These are phyloP conservation scores for Cerrena zonata DNA, from an alignment of 1,284 basidiomycete species.

Conservation along the genomic window DNA sequence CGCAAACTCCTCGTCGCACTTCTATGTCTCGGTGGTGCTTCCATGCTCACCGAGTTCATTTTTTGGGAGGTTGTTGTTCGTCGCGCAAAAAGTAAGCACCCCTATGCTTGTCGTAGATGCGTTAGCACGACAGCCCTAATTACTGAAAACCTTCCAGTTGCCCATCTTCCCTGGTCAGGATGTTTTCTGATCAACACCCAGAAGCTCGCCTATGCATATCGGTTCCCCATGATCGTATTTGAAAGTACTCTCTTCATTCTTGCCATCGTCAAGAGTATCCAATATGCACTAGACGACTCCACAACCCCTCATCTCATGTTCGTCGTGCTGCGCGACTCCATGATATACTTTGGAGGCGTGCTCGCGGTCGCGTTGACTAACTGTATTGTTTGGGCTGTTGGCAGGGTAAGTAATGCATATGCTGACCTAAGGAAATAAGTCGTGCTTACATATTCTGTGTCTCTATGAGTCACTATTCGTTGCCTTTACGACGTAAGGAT, in stretches of 20 bases:
- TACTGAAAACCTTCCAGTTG: not conserved
- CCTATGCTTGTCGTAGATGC: not conserved
- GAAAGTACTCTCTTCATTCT: not conserved
- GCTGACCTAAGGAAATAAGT: not conserved
- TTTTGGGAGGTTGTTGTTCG: not conserved
- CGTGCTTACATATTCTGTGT: not conserved
- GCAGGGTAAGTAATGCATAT: not conserved
- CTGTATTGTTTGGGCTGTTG: slow-evolving; percentile 2
- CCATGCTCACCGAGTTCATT: not conserved
- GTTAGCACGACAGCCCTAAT: no score
- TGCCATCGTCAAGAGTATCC: not conserved
- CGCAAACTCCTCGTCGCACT: not conserved
- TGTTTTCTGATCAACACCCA: not conserved
- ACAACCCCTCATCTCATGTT: not conserved
- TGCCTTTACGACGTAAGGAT: not conserved
- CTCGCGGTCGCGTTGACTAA: slow-evolving; percentile 2
- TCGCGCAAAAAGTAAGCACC: not conserved
- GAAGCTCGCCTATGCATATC: not conserved
- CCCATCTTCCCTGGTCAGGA: not conserved
- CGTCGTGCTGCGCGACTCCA: slow-evolving; percentile 1
- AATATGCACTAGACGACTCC: not conserved
- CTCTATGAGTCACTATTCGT: not conserved
- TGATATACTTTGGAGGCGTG: not conserved
- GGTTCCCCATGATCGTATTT: not conserved
- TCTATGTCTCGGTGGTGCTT: not conserved